Percentiles rank a stretch among this genome's conserved stretches.
These are phyloP conservation scores for Betula pendula DNA, from an alignment of 306 rosid species.

Conservation along the genomic window DNA sequence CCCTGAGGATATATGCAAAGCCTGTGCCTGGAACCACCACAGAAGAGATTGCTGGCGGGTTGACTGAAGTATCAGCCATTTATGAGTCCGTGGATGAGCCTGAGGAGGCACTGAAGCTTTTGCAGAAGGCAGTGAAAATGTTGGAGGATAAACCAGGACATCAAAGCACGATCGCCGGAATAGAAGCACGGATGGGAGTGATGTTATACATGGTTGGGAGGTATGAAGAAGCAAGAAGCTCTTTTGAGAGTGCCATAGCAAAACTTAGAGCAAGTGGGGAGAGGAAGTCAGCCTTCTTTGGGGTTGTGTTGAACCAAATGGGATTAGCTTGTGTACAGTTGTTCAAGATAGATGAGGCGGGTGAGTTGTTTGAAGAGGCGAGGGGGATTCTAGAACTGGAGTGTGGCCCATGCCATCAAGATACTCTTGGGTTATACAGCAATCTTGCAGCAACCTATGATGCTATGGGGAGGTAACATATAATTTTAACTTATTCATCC, in stretches of 20 bases:
- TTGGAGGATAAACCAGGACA: slow-evolving; percentile 98
- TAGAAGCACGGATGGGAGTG: slow-evolving; percentile 97
- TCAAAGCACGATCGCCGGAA: slow-evolving; percentile 94
- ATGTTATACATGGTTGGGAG: slow-evolving; percentile 88
- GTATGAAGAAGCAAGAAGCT: slow-evolving; percentile 78
- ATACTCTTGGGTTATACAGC: slow-evolving; percentile 95
- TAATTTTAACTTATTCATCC: slow-evolving; percentile 11
- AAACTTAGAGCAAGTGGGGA: slow-evolving; percentile 94
- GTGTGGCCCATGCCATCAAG: slow-evolving; percentile 97
- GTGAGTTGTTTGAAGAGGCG: slow-evolving; percentile 95
- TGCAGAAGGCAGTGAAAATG: slow-evolving; percentile 80
- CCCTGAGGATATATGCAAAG: slow-evolving; percentile 81
- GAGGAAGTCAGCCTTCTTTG: slow-evolving; percentile 95
- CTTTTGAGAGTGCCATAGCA: slow-evolving; percentile 77
- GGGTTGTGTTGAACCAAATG: slow-evolving; percentile 97
- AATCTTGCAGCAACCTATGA: slow-evolving; percentile 99
- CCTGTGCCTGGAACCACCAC: slow-evolving; percentile 95
- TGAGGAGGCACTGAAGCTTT: slow-evolving; percentile 85
- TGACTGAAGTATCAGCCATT: slow-evolving; percentile 92
- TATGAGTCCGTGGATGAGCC: slow-evolving; percentile 96
- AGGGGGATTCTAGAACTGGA: slow-evolving; percentile 90
- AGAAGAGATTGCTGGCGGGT: slow-evolving; percentile 87
- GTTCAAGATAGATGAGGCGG: slow-evolving; percentile 98
- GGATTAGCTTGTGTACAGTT: slow-evolving; percentile 94
- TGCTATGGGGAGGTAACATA: slow-evolving; percentile 92